phyloP scores from a whole-genome alignment of 306 rosid genomes.

The Trifolium pratense region DNA sequence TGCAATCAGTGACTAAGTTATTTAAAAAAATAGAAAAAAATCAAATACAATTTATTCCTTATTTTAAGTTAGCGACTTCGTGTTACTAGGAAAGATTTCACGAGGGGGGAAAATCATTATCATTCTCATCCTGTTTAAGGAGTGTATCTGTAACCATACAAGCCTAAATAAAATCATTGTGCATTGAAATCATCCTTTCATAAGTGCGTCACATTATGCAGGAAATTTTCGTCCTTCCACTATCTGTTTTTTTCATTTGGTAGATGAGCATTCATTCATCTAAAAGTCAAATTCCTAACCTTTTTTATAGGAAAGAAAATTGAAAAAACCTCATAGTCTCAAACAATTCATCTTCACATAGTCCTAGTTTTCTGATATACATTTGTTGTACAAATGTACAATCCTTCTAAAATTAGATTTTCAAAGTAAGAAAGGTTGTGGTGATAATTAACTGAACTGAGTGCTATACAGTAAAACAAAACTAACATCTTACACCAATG shows the following conservation, averaged over 20 bases:
- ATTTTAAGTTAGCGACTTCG: neutral
- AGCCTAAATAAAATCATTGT: neutral
- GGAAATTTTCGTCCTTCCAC: neutral
- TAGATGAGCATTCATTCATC: neutral
- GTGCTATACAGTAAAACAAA: neutral
- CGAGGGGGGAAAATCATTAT: neutral
- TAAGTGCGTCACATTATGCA: neutral
- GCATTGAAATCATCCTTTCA: neutral
- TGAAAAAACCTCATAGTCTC: neutral
- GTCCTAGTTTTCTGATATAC: constrained; percentile 17
- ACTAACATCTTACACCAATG: neutral
- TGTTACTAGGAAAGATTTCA: neutral
- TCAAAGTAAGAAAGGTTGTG: neutral
- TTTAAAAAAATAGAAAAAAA: neutral
- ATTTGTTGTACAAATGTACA: neutral
- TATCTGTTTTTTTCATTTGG: neutral
- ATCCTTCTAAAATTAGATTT: neutral
- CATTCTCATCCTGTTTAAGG: neutral
- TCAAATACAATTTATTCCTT: neutral
- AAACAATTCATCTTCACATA: neutral
- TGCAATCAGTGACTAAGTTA: neutral
- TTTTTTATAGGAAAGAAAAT: neutral
- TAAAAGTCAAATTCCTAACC: constrained; percentile 11
- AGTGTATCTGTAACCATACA: neutral
- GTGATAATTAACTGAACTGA: neutral